Evolutionary conservation across 2,329 filamentous ascomycete genomes (phyloP).

Genomic region (Paracamarosporium sp.): DNA sequence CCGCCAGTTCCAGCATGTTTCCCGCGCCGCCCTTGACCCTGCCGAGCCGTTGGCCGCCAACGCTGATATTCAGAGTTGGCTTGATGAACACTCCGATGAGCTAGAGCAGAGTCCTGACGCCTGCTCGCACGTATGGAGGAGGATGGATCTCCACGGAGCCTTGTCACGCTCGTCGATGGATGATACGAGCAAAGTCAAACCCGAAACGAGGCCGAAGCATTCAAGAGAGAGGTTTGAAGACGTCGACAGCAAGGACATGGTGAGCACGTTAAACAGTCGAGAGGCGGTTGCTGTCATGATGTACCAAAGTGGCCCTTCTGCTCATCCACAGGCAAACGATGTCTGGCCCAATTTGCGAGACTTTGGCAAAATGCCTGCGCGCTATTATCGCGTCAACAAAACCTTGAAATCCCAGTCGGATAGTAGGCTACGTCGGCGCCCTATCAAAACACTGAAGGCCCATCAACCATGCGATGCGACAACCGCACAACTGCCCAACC

Average conservation of each 20-base stretch:
- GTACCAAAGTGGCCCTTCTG: constrained; percentile 20
- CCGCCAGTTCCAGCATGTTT: background rate
- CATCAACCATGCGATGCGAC: constrained; percentile 2
- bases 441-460: constrained; percentile 4
- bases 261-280: constrained; percentile 18
- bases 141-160: background rate
- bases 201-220: constrained; percentile 22
- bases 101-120: background rate
- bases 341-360: constrained; percentile 45
- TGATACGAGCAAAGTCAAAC: background rate
- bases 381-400: constrained; percentile 27
- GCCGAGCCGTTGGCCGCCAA: background rate
- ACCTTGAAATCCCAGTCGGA: background rate
- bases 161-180: background rate
- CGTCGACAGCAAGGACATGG: constrained; percentile 18
- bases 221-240: constrained; percentile 24
- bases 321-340: constrained; percentile 38
- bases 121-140: background rate
- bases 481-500: background rate
- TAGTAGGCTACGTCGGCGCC: constrained; percentile 3
- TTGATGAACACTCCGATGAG: background rate
- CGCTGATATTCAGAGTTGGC: background rate
- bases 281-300: constrained; percentile 33
- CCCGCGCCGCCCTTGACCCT: background rate
- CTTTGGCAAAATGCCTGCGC: constrained; percentile 30